Evolutionary conservation across 306 rosid species (phyloP), one percentile per base, ranked within the genome.

Genomic region (Gastrolobium villosum): DNA sequence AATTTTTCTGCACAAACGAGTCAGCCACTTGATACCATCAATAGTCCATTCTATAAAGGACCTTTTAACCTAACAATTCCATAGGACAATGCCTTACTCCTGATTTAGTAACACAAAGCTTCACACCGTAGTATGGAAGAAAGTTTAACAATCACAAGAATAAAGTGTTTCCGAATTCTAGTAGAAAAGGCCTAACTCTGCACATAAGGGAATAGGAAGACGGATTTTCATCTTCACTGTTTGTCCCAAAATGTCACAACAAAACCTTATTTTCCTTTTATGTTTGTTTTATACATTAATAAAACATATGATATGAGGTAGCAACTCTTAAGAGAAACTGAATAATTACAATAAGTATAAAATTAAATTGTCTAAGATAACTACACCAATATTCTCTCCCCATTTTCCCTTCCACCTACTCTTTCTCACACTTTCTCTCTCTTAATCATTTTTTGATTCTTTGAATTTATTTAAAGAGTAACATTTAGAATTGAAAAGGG

Each of bases 111-210:
- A 49, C 60, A 61, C 20, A 3, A 74, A 45, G 1, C 30, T 46
- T 10, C n/a, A 46, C 3, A 20, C 46, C 10, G 40, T 20, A 48
- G 45, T 45, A 39, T 3, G n/a, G n/a, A 52, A 50, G 20, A 64
- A 52, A 76, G 30, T 10, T 69, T 30, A 50, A 65, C 39, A 76
- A 31, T 4, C 41, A 76, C 32, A 28, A 41, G 7, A 46, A 63
- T 31, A 5, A 57, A 2, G 15, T 67, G 1, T 9, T 34, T 45
- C 34, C 3, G 10, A 32, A 57, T 56, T 6, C 65, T 15, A 67
- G 37, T 57, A 78, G 45, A 20, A 20, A 20, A 11, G 57, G 30
- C 55, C 2, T 20, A 20, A 20, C 26, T 55, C 40, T 26, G 13
- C 5, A 52, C 46, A 35, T 32, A 69, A 11, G 44, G n/a, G 30